phyloP scores from a whole-genome alignment of 345 rosid species.

The Camelina hispida region DNA sequence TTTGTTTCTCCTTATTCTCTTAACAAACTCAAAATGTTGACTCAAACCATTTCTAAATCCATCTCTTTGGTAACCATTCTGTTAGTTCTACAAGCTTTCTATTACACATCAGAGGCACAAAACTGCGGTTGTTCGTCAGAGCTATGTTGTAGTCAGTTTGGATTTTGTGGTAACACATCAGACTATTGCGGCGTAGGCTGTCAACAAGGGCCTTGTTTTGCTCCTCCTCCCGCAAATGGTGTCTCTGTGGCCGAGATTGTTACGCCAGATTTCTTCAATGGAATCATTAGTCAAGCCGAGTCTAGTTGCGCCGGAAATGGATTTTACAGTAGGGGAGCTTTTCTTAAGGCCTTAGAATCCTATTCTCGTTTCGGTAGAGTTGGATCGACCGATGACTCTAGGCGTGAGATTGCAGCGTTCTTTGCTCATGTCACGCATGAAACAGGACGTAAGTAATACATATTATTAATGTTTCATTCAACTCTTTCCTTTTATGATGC shows the following conservation, averaged over 20 bases:
- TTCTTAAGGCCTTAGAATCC: constrained; percentile 57
- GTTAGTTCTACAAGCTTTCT: constrained; percentile 16
- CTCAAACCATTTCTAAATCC: constrained; percentile 32
- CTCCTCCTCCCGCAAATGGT: constrained; percentile 47
- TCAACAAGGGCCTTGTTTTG: constrained; percentile 59
- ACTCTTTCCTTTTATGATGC: not conserved
- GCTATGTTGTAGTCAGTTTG: constrained; percentile 54
- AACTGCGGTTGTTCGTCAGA: constrained; percentile 53
- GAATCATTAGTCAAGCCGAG: constrained; percentile 57
- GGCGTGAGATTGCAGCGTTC: constrained; percentile 79
- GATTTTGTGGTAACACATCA: constrained; percentile 50
- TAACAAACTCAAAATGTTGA: constrained; percentile 33
- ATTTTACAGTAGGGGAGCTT: constrained; percentile 63
- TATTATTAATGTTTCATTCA: not conserved
- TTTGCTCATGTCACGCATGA: constrained; percentile 87
- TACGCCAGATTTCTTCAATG: constrained; percentile 57
- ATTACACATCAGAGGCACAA: constrained; percentile 29
- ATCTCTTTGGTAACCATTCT: constrained; percentile 31
- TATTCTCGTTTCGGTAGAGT: constrained; percentile 60
- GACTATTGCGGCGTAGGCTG: constrained; percentile 62
- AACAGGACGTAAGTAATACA: constrained; percentile 67
- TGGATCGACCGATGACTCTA: constrained; percentile 56
- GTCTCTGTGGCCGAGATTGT: constrained; percentile 52
- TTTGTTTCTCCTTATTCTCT: not conserved
- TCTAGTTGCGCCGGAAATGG: constrained; percentile 58